Evolutionary conservation across 2,329 filamentous ascomycete species (phyloP).

Genomic region (Claviceps sp.): DNA sequence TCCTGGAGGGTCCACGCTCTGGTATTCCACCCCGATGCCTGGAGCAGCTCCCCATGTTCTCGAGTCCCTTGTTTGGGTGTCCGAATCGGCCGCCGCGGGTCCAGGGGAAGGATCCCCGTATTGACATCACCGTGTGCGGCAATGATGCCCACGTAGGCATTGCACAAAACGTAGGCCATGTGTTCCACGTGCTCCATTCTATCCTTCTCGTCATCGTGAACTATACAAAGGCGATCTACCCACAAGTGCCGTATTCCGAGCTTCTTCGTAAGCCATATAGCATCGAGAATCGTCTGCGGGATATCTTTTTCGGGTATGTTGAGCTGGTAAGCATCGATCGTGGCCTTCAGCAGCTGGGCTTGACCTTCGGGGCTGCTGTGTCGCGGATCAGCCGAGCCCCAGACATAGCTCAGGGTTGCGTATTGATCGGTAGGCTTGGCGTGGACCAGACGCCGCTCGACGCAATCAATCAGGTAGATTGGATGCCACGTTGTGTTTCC

Average conservation of each 20-base stretch:
- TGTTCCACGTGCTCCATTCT: conserved; percentile 26
- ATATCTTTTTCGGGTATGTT: conserved; percentile 24
- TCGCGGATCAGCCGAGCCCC: conserved; percentile 18
- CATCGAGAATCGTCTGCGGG: conserved; percentile 29
- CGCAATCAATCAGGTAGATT: conserved; percentile 27
- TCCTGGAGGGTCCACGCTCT: conserved; percentile 33
- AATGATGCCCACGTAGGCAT: conserved; percentile 31
- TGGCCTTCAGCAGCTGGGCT: conserved; percentile 22
- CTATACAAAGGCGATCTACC: conserved; percentile 32
- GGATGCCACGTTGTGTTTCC: conserved; percentile 24
- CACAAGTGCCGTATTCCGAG: conserved; percentile 30
- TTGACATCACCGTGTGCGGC: conserved; percentile 27
- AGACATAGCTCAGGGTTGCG: conserved; percentile 33
- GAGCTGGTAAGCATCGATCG: conserved; percentile 22
- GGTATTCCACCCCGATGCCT: conserved; percentile 24
- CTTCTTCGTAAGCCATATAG: conserved; percentile 30
- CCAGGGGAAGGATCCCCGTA: conserved; percentile 24
- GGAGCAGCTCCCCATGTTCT: conserved; percentile 26
- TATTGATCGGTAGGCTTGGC: conserved; percentile 27
- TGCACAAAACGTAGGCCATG: conserved; percentile 32
- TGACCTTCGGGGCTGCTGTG: conserved; percentile 14
- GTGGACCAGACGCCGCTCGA: conserved; percentile 25
- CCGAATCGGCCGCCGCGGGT: conserved; percentile 19
- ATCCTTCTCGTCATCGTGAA: conserved; percentile 29
- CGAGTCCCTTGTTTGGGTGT: conserved; percentile 12